These are phyloP conservation scores for Herpetomonas tarakana DNA, from an alignment of 208 protist genomes.

Conservation along the genomic window DNA sequence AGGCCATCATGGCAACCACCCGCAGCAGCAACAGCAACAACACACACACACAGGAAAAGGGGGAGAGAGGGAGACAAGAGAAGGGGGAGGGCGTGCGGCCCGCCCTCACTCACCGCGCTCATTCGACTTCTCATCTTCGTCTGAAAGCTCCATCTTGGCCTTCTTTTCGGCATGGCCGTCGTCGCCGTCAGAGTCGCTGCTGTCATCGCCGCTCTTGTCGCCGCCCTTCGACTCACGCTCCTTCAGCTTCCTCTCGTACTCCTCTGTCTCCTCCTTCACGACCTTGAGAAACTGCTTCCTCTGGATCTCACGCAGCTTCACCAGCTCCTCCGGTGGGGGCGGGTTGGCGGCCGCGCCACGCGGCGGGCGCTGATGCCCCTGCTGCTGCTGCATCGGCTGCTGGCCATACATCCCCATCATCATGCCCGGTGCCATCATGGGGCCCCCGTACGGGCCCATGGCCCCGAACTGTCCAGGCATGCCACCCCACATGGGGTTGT, in stretches of 20 bases:
- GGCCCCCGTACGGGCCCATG: neutral
- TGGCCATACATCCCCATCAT: constrained; percentile 5
- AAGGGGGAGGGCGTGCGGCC: neutral
- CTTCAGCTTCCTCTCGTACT: constrained; percentile 65
- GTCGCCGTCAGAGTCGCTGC: constrained; percentile 10
- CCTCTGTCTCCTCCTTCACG: constrained; percentile 63
- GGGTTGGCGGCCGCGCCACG: constrained; percentile 46
- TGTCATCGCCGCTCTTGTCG: constrained; percentile 22
- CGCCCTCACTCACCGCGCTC: too few relatives aligned
- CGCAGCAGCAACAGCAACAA: neutral
- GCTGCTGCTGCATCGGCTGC: neutral
- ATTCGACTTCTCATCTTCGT: constrained; percentile 1
- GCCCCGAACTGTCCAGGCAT: too few relatives aligned
- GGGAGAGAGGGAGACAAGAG: constrained; percentile 1
- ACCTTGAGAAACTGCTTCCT: constrained; percentile 81
- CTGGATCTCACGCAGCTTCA: constrained; percentile 80
- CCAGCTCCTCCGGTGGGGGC: constrained; percentile 43
- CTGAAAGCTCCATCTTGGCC: neutral
- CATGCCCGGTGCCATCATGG: constrained; percentile 5
- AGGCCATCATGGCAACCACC: too few relatives aligned
- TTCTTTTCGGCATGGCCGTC: constrained; percentile 19
- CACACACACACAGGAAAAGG: constrained; percentile 8
- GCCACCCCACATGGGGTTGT: constrained; percentile 8
- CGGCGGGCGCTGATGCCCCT: constrained; percentile 5
- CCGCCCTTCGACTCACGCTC: constrained; percentile 34